Percentiles rank a stretch among this genome's conserved stretches.
Conservation (phyloP, 2,329 filamentous ascomycete genomes). For the Dothidotthia symphoricarpi region DNA sequence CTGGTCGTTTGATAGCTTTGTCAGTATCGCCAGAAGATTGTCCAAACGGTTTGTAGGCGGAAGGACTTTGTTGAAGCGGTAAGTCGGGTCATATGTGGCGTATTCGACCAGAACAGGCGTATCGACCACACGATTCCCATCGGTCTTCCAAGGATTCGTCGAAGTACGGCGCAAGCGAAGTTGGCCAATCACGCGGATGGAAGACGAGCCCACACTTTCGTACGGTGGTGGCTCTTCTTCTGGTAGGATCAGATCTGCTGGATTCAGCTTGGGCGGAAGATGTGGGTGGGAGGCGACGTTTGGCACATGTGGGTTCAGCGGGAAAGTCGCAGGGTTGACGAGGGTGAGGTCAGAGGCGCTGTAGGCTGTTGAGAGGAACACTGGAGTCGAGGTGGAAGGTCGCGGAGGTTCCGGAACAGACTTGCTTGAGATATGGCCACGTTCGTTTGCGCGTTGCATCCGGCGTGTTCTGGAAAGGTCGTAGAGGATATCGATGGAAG, state of each 20-base stretch:
- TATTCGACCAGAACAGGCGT: constrained; percentile 69
- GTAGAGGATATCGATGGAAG: constrained; percentile 76
- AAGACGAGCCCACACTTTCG: constrained; percentile 47
- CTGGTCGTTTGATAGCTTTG: constrained; percentile 32
- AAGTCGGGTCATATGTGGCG: constrained; percentile 52
- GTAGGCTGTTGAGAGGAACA: constrained; percentile 37
- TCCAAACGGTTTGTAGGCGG: constrained; percentile 49
- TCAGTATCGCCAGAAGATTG: constrained; percentile 37
- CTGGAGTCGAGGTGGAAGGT: constrained; percentile 15
- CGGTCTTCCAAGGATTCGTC: constrained; percentile 42
- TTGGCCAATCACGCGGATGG: constrained; percentile 48
- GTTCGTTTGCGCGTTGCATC: constrained; percentile 28
- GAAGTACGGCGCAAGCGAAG: constrained; percentile 39
- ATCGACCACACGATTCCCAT: constrained; percentile 38
- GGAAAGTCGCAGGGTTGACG: constrained; percentile 42
- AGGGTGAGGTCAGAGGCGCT: constrained; percentile 46
- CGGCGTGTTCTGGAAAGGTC: constrained; percentile 68
- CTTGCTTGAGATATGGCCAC: constrained; percentile 22
- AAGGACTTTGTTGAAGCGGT: constrained; percentile 48
- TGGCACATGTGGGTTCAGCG: constrained; percentile 19
- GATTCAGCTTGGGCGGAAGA: constrained; percentile 47
- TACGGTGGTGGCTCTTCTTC: constrained; percentile 52
- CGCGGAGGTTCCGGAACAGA: constrained; percentile 16
- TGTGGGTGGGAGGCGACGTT: constrained; percentile 18
- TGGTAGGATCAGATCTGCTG: constrained; percentile 45